A percentile compares a stretch with the other conserved stretches of the same genome.
These are phyloP conservation scores for Magnusiomyces sp. DNA, from an alignment of 1,139 yeast genomes.

Conservation along the genomic window DNA sequence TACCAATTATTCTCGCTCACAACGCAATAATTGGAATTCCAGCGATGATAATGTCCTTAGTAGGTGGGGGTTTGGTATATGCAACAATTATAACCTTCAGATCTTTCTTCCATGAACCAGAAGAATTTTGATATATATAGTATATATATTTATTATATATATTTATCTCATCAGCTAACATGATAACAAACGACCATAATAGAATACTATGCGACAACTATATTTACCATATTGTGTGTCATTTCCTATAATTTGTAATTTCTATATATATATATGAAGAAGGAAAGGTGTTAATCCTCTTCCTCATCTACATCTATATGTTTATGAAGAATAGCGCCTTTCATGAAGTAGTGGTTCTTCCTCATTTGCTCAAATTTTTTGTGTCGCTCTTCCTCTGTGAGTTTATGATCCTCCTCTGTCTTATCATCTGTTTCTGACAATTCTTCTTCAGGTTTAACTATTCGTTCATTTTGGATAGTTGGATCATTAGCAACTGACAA, in stretches of 20 bases:
- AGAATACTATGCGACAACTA: too few species aligned
- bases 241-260: background rate
- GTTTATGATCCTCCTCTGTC: background rate
- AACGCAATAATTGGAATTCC: conserved; percentile 48
- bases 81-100: conserved; percentile 68
- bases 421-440: too few species aligned
- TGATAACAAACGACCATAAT: too few species aligned
- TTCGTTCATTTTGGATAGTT: conserved; percentile 24
- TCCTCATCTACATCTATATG: conserved; percentile 25
- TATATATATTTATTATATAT: background rate
- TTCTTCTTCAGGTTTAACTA: too few species aligned
- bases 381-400: conserved; percentile 46
- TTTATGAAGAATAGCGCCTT: conserved; percentile 39
- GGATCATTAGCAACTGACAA: conserved; percentile 21
- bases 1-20: conserved; percentile 62
- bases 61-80: conserved; percentile 65
- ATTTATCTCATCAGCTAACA: too few species aligned
- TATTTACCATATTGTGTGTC: background rate
- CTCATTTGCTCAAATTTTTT: conserved; percentile 64
- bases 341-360: conserved; percentile 67
- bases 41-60: conserved; percentile 54
- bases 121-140: conserved; percentile 36
- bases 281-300: conserved; percentile 7
- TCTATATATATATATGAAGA: background rate
- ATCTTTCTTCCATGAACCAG: conserved; percentile 55